phyloP scores from a whole-genome alignment of 148 eudicot genomes.

The Dianthus caryophyllus region DNA sequence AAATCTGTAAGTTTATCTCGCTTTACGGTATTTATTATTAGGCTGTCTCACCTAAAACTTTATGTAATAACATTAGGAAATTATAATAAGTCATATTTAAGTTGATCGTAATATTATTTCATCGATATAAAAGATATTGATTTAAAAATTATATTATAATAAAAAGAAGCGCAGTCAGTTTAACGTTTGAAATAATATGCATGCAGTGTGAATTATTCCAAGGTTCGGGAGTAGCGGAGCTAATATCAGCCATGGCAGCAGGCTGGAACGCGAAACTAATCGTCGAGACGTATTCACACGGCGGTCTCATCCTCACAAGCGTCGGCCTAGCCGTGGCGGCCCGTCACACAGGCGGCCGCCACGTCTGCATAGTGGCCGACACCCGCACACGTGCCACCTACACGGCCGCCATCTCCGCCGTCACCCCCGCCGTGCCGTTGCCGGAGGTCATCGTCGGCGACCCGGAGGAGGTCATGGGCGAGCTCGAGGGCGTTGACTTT shows the following conservation, averaged over 20 bases:
- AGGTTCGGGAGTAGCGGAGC: constrained; percentile 80
- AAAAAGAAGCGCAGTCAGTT: too few species aligned
- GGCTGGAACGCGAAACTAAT: constrained; percentile 80
- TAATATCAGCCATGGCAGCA: constrained; percentile 92
- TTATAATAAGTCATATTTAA: too few species aligned
- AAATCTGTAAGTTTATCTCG: constrained; percentile 49
- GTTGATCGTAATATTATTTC: too few species aligned
- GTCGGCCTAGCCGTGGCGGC: constrained; percentile 67
- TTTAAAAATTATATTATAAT: too few species aligned
- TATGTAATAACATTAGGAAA: too few species aligned
- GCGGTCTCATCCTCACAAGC: constrained; percentile 48
- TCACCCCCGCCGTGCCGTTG: constrained; percentile 21
- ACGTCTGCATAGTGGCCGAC: constrained; percentile 77
- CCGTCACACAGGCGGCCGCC: constrained; percentile 56
- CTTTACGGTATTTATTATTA: too few species aligned
- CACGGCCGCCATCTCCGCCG: constrained; percentile 29
- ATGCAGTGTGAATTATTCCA: constrained; percentile 46
- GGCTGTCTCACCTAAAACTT: background rate
- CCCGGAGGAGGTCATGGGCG: constrained; percentile 50
- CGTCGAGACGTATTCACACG: constrained; percentile 63
- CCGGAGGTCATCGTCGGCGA: constrained; percentile 53
- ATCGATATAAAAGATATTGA: too few species aligned
- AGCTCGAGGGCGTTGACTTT: constrained; percentile 56
- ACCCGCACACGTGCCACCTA: constrained; percentile 44
- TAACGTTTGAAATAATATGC: too few species aligned